These are phyloP conservation scores for Ophiostoma australiae DNA, from an alignment of 2,329 filamentous ascomycete species.

Conservation along the genomic window DNA sequence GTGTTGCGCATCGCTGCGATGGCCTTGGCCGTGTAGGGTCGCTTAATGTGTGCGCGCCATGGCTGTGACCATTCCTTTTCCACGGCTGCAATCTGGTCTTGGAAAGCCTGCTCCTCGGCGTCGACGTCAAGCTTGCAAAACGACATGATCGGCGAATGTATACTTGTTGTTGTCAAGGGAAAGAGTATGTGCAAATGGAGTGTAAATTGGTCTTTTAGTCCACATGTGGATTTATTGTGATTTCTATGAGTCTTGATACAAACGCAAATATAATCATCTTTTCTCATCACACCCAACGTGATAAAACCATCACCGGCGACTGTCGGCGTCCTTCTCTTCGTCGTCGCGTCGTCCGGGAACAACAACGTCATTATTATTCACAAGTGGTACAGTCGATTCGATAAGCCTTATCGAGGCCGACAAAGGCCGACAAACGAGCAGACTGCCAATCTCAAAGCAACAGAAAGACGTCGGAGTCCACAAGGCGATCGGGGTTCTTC, in stretches of 20 bases:
- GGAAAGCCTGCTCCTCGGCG: slow-evolving; percentile 34
- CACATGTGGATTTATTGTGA: background rate
- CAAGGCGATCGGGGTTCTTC: background rate
- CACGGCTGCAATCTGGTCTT: slow-evolving; percentile 34
- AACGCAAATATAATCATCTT: background rate
- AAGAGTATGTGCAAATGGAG: background rate
- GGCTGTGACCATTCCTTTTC: slow-evolving; percentile 36
- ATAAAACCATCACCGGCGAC: background rate
- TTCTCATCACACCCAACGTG: background rate
- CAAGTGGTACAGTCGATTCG: background rate
- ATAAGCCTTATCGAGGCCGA: slow-evolving; percentile 8
- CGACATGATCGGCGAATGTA: slow-evolving; percentile 24
- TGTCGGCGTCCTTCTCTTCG: background rate
- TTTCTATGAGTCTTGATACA: background rate
- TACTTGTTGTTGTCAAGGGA: background rate
- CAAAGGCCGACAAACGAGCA: background rate
- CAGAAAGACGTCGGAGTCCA: background rate
- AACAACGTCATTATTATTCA: background rate
- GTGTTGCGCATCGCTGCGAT: slow-evolving; percentile 36
- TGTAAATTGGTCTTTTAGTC: background rate
- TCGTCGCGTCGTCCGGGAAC: background rate
- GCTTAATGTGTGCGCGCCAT: slow-evolving; percentile 31
- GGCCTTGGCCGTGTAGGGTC: slow-evolving; percentile 35
- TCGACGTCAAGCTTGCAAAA: slow-evolving; percentile 27
- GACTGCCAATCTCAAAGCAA: background rate